Conservation (phyloP, 2,329 filamentous ascomycete species). For the Chaetomiaceae sp. region DNA sequence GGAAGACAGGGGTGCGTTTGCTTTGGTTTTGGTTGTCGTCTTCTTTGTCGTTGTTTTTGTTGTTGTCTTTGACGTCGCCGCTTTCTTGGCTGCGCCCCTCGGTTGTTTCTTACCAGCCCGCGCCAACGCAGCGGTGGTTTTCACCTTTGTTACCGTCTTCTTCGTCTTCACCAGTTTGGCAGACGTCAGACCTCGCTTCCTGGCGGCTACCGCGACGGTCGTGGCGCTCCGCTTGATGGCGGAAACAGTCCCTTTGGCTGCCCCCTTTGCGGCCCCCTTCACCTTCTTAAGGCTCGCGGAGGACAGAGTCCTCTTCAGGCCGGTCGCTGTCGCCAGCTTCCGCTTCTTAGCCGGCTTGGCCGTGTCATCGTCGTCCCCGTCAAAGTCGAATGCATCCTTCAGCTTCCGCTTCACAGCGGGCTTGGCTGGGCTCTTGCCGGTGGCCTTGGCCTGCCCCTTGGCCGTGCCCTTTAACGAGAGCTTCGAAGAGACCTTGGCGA, state of each 20-base stretch:
- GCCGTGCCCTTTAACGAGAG: background rate
- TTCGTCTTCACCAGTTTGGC: slow-evolving; percentile 8
- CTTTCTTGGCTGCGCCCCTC: background rate
- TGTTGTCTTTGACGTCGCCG: background rate
- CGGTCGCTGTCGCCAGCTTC: slow-evolving; percentile 39
- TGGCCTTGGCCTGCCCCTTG: slow-evolving; percentile 35
- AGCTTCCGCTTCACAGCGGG: slow-evolving; percentile 50
- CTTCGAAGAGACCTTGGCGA: slow-evolving; percentile 34
- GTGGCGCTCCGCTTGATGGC: slow-evolving; percentile 36
- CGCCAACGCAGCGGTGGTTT: background rate
- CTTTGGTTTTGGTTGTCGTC: slow-evolving; percentile 1
- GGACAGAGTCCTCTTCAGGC: slow-evolving; percentile 31
- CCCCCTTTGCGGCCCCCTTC: slow-evolving; percentile 32
- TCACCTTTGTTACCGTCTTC: slow-evolving; percentile 1
- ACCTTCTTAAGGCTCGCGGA: slow-evolving; percentile 28
- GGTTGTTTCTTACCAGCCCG: background rate
- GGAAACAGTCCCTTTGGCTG: slow-evolving; percentile 31
- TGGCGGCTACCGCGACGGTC: slow-evolving; percentile 34
- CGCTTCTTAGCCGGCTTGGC: slow-evolving; percentile 36
- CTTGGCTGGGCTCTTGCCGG: background rate
- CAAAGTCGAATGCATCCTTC: slow-evolving; percentile 44
- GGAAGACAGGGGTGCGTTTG: slow-evolving; percentile 7
- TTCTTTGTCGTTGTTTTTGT: background rate
- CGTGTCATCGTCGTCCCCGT: slow-evolving; percentile 28
- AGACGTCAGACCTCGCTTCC: slow-evolving; percentile 22